Base-by-base conservation (phyloP, 257 asterid species). In the Henckelia pumila region DNA sequence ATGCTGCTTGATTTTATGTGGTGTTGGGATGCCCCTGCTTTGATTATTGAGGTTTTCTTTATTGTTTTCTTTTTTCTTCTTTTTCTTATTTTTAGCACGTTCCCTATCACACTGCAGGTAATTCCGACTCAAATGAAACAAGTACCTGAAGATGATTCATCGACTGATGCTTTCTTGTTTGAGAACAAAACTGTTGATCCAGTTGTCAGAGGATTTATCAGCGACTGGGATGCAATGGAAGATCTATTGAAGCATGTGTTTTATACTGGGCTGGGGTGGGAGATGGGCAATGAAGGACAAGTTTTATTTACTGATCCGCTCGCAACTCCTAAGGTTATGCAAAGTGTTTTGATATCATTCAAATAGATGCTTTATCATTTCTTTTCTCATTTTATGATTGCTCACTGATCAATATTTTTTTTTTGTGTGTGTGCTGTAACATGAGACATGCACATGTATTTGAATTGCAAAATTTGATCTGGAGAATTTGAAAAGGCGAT, bases 141-240 rank as follows among this genome's bases (percentile, higher is more conserved):
- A 32, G 44, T 83, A 56, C 84, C 85, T 64, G 82, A 73, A 78
- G 84, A 88, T 33, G 84, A 69, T 47, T 72, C 88, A 19, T 62
- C 61, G 6, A 68, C 74, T 14, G 91, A 89, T 77, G 80, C 85
- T 55, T 75, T 95, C 32, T 76, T 74, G 81, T 76, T 73, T 67
- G 96, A 83, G 75, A 80, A 72, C 64, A 63, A 76, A 28, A 78
- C 77, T 23, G 88, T 94, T 69, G 96, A 94, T 69, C 97, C 99
- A 25, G 83, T 94, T 77, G 84, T 75, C 13, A 84, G 96, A 73
- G 99, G 99, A 61, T 94, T 86, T 70, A 76, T 91, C 37, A 81
- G 73, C 56, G 96, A 94, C 63, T 91, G 99, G 99, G 99, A 94
- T 79, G 99, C 99, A 60, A 82, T 88, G 84, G 99, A 94, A 79